These are phyloP conservation scores for Penicillium simplicissimum DNA, from an alignment of 495 filamentous ascomycete genomes.

Conservation along the genomic window DNA sequence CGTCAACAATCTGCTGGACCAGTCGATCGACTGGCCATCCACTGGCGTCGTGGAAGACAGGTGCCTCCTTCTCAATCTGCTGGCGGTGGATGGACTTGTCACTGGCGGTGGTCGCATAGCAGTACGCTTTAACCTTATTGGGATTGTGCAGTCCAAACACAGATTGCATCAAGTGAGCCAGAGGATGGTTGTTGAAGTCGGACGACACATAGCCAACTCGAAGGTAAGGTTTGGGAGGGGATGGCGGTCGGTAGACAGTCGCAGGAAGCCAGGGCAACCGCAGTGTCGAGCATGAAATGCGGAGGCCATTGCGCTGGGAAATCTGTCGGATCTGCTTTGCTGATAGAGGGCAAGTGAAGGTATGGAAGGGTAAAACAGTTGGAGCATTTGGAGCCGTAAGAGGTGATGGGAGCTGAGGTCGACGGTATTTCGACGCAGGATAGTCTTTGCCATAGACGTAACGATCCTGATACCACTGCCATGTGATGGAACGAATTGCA, in stretches of 20 bases:
- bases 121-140: slow-evolving; percentile 75
- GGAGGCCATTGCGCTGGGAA: slow-evolving; percentile 89
- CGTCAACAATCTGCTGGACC: slow-evolving; percentile 86
- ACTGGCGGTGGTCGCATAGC: slow-evolving; percentile 94
- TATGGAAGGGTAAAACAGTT: slow-evolving; percentile 97
- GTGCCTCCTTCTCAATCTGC: slow-evolving; percentile 93
- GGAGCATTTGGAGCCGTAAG: slow-evolving; percentile 86
- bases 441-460: slow-evolving; percentile 64
- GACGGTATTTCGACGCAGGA: slow-evolving; percentile 60
- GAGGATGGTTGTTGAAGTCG: slow-evolving; percentile 98
- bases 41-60: slow-evolving; percentile 87
- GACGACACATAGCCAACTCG: slow-evolving; percentile 96
- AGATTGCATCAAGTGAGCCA: slow-evolving; percentile 98
- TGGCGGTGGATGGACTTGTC: slow-evolving; percentile 89
- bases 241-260: slow-evolving; percentile 79
- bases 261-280: slow-evolving; percentile 81
- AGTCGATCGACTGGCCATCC: slow-evolving; percentile 82
- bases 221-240: slow-evolving; percentile 78
- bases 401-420: slow-evolving; percentile 73
- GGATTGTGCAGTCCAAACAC: slow-evolving; percentile 91
- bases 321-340: slow-evolving; percentile 94
- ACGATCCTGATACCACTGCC: slow-evolving; percentile 87
- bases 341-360: slow-evolving; percentile 92
- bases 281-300: slow-evolving; percentile 88
- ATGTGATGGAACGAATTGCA: slow-evolving; percentile 70